Evolutionary conservation across 352 stramenopile genomes (phyloP), one percentile per base, ranked within the genome.

Genomic region (Phytopythium mirpurense): DNA sequence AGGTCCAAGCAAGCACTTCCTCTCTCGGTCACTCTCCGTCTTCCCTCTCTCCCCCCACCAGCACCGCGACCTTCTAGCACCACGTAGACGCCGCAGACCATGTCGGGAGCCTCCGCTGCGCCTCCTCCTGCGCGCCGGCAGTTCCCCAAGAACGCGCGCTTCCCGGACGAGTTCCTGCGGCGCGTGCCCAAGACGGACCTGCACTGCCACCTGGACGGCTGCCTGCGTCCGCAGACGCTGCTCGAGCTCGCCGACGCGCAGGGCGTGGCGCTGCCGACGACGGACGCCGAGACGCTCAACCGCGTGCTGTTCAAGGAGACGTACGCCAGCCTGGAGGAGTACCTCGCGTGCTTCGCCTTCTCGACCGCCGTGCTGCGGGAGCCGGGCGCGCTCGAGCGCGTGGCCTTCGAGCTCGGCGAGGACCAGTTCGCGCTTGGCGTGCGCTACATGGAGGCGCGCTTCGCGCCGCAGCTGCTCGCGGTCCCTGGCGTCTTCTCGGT

Each of bases 131-230:
- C 9, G 27, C 42, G 57, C 24, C 60, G 50, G 23, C 23, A 26
- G 42, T 90, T 88, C 63, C 65, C 72, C 2, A 68, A 54, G 60
- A 90, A 90, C 65, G 34, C 61, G 24, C 56, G 54, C 15, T 90
- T 84, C 66, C 59, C 79, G 6, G 75, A 89, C 59, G 82, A 78
- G 57, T 90, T 93, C 56, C 61, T 93, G 29, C 79, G 52, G 37
- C 70, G 74, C 40, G 74, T 83, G 35, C 82, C 82, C 36, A 93
- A 93, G 67, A 85, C 82, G 27, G 87, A 96, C 51, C 62, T 96
- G 14, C 87, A 96, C 59, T 90, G 83, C 56, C 87, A 96, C 57
- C 55, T 96, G 54, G 86, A 96, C 46, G 87, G 87, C 44, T 89
- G 78, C 42, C 60, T 95, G 27, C 83, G 86, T 15, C 76, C 77